Evolutionary conservation across 2,329 filamentous ascomycete genomes (phyloP), one percentile per base, ranked within the genome.

Genomic region (Fusarium hainanense): DNA sequence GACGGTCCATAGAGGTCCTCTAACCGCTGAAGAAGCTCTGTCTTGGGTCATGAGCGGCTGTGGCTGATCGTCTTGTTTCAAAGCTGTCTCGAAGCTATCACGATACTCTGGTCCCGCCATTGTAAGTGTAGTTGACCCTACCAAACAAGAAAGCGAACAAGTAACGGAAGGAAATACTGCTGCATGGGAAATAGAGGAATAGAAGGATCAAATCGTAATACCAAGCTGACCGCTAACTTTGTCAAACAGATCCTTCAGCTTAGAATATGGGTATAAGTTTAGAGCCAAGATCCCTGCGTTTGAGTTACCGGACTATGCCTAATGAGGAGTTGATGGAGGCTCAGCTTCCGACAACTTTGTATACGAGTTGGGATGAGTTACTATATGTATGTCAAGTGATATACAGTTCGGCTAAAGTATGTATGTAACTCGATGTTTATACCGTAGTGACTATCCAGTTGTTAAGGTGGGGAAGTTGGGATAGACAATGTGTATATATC

Each of bases 281-380:
- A 54, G 25, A 54, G 32, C 11, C 42, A 42, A 61, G 30, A 63
- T 30, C 58, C 61, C 43, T 50, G 58, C 41, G n/a, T 44, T 37
- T 23, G 37, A 42, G 42, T 7, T 51, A 37, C 37, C 20, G 8
- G 40, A 21, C 61, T 56, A 49, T 58, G 12, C 49, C 58, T 6
- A 48, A 64, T 63, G 49, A 41, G 49, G 49, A 40, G 34, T 34
- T 30, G n/a, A 46, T 56, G 61, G 58, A 64, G 50, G 58, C 44
- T 57, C 58, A 64, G 28, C 58, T 41, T 64, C 50, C 58, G 58
- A 40, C 13, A 41, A n/a, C 3, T 48, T 32, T n/a, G 16, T 50
- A 50, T 20, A 44, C 28, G 30, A 50, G 40, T 16, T 40, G 25
- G 30, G 20, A 16, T 11, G 14, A 12, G 18, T n/a, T 37, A n/a